Conservation (phyloP, 305 asterid species). For the Fraxinus sp. region DNA sequence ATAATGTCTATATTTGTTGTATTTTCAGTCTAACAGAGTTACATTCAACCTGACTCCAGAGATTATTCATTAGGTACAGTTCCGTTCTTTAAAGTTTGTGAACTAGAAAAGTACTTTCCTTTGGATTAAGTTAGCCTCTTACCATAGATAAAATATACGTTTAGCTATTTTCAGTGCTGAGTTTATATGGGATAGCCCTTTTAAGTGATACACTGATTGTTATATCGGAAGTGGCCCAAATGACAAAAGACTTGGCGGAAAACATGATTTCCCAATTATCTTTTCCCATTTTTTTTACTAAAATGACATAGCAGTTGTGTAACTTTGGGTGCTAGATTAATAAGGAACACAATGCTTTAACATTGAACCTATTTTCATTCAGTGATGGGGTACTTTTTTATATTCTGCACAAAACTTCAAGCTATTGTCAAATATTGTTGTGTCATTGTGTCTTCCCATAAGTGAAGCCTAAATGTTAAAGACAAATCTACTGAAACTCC, state of each 20-base stretch:
- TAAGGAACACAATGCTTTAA: background rate
- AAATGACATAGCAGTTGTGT: slow-evolving; percentile 8
- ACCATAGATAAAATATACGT: background rate
- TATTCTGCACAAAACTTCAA: background rate
- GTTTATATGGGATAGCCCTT: background rate
- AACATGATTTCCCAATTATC: slow-evolving; percentile 1
- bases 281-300: background rate
- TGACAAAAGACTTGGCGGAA: slow-evolving; percentile 14
- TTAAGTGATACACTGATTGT: background rate
- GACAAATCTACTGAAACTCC: slow-evolving; percentile 7
- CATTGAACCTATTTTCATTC: background rate
- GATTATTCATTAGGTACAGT: too few relatives aligned
- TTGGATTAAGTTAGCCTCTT: too few relatives aligned
- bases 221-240: background rate
- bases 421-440: slow-evolving; percentile 4
- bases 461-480: slow-evolving; percentile 19
- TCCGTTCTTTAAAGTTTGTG: too few relatives aligned
- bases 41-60: slow-evolving; percentile 76
- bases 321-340: background rate
- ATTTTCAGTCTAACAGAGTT: slow-evolving; percentile 79
- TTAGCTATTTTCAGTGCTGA: background rate
- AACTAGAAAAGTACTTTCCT: too few relatives aligned
- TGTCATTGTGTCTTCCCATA: slow-evolving; percentile 1
- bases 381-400: background rate
- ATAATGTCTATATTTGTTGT: slow-evolving; percentile 29